phyloP scores from a whole-genome alignment of 139 green algal genomes.

The Gonium pectorale region DNA sequence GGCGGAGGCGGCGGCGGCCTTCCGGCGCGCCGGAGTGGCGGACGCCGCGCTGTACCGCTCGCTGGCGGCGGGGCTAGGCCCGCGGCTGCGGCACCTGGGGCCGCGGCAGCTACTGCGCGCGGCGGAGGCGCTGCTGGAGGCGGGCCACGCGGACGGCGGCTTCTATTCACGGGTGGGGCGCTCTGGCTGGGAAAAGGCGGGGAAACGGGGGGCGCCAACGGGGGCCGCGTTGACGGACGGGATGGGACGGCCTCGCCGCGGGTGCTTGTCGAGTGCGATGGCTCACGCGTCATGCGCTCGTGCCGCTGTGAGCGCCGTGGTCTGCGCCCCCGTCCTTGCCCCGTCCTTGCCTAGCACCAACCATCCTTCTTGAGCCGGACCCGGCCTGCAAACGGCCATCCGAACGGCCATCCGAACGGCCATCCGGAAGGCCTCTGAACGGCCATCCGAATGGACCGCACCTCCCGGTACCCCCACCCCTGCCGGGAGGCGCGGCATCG shows the following conservation, averaged over 20 bases:
- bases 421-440: too few relatives aligned
- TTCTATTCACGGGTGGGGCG: not conserved
- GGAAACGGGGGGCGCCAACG: not conserved
- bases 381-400: too few relatives aligned
- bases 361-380: too few relatives aligned
- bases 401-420: too few relatives aligned
- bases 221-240: not conserved
- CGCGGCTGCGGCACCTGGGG: constrained; percentile 19
- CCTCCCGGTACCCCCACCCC: too few relatives aligned
- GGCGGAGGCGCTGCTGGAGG: constrained; percentile 12
- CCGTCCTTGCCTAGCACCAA: not conserved
- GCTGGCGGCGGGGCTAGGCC: not conserved
- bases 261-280: not conserved
- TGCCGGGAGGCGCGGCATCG: too few relatives aligned
- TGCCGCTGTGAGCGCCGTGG: not conserved
- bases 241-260: too few relatives aligned
- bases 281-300: not conserved
- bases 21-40: not conserved
- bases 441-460: too few relatives aligned
- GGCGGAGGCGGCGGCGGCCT: constrained; percentile 7
- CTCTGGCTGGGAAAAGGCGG: not conserved
- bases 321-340: not conserved
- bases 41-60: constrained; percentile 18
- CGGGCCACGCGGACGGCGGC: not conserved
- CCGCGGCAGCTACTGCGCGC: not conserved